Percentiles rank a stretch among this genome's conserved stretches.
These are phyloP conservation scores for Glaciozyma antarctica DNA, from an alignment of 768 basidiomycete genomes.

Conservation along the genomic window DNA sequence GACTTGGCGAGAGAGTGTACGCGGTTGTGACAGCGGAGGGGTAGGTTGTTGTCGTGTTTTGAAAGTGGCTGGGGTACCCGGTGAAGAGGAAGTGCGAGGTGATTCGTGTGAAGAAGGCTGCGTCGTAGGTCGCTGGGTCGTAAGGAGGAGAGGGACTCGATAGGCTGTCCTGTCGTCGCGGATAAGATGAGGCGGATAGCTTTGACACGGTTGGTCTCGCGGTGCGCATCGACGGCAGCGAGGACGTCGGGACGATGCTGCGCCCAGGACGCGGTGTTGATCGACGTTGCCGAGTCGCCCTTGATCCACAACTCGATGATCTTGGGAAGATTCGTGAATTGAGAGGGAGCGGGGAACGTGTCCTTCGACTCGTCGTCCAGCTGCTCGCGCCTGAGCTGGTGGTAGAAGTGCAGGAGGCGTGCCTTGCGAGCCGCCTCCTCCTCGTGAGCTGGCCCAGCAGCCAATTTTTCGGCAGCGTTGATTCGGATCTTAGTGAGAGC, in stretches of 20 bases:
- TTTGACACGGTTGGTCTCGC: not conserved
- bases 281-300: not conserved
- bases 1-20: not conserved
- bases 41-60: not conserved
- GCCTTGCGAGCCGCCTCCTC: not conserved
- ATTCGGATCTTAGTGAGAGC: not conserved
- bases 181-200: not conserved
- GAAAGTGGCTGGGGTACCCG: too few relatives aligned
- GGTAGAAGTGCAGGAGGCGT: not conserved
- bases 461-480: not conserved
- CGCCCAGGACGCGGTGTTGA: not conserved
- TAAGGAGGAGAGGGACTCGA: not conserved
- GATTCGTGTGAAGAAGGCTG: not conserved
- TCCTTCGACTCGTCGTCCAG: not conserved
- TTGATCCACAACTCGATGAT: not conserved
- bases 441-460: not conserved
- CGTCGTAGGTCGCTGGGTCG: not conserved
- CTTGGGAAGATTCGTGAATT: not conserved
- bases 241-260: not conserved
- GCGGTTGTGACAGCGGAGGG: not conserved
- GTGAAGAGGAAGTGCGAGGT: not conserved
- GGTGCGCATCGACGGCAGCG: not conserved
- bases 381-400: not conserved
- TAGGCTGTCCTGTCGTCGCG: not conserved
- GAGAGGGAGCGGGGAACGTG: not conserved